phyloP scores from a whole-genome alignment of 305 asterid species.

The Plantago coronopus region DNA sequence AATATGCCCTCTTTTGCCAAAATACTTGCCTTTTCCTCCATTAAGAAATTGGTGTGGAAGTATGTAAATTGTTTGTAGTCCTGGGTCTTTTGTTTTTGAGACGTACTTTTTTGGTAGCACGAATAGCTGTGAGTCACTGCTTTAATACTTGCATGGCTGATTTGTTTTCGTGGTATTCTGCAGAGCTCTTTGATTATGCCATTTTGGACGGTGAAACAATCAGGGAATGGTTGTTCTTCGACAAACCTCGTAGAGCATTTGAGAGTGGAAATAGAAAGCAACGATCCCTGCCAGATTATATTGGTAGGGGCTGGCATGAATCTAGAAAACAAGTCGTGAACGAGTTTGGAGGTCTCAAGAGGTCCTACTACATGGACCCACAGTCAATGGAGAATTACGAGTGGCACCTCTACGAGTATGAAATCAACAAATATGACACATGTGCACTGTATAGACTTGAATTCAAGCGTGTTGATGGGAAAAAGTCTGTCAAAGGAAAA shows the following conservation, averaged over 20 bases:
- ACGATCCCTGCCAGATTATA: conserved; percentile 89
- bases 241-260: conserved; percentile 93
- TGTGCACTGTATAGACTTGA: conserved; percentile 92
- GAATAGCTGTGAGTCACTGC: background rate
- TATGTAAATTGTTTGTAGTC: too few species aligned
- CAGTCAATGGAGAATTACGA: conserved; percentile 80
- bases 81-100: too few species aligned
- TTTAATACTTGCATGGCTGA: conserved; percentile 5
- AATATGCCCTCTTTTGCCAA: too few species aligned
- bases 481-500: conserved; percentile 81
- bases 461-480: conserved; percentile 77
- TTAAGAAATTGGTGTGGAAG: too few species aligned
- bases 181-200: conserved; percentile 84
- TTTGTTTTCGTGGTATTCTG: conserved; percentile 17
- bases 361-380: conserved; percentile 99
- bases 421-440: conserved; percentile 57
- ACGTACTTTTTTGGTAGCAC: too few species aligned
- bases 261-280: conserved; percentile 98
- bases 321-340: conserved; percentile 89
- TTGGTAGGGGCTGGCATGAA: conserved; percentile 99
- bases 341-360: conserved; percentile 82
- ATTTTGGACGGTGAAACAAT: conserved; percentile 78
- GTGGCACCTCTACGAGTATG: conserved; percentile 95
- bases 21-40: too few species aligned
- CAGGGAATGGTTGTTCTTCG: conserved; percentile 97